Conservation (phyloP, 208 protist species). For the Leishmania tarentolae region DNA sequence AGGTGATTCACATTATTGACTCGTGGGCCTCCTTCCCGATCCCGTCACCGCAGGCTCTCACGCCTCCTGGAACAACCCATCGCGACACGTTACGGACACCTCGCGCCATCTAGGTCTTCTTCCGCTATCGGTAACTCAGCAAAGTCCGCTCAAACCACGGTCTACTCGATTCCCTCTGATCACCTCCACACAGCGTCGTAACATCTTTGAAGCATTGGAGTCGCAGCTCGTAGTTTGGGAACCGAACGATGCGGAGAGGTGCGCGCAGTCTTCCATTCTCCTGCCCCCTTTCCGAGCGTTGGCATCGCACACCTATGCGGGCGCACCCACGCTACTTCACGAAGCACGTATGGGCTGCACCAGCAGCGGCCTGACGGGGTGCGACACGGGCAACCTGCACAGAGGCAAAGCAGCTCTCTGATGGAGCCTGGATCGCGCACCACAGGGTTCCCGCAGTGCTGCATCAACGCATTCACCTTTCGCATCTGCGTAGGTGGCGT, state of each 20-base stretch:
- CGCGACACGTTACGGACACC: constrained; percentile 31
- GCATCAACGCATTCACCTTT: too few species aligned
- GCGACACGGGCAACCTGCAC: too few species aligned
- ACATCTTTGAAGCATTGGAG: constrained; percentile 7
- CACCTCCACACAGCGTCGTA: constrained; percentile 15
- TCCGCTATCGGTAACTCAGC: background rate
- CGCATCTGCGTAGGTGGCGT: too few species aligned
- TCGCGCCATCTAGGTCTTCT: constrained; percentile 47
- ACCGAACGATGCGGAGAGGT: constrained; percentile 17
- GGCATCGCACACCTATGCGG: constrained; percentile 15
- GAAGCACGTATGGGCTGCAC: constrained; percentile 5
- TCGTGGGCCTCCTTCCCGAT: constrained; percentile 19
- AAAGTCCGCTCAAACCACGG: too few species aligned
- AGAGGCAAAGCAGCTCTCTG: too few species aligned
- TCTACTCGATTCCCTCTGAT: too few species aligned
- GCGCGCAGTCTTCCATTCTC: background rate
- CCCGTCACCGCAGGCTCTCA: constrained; percentile 23
- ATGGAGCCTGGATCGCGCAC: too few species aligned
- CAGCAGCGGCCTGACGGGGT: too few species aligned
- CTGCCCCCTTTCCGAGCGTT: constrained; percentile 6
- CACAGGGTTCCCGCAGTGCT: too few species aligned
- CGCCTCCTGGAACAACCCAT: constrained; percentile 41
- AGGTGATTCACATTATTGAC: background rate
- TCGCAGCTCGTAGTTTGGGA: constrained; percentile 25
- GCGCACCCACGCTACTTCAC: constrained; percentile 5